Evolutionary conservation across 2,329 filamentous ascomycete species (phyloP).

Genomic region (Bipolaris zeicola): DNA sequence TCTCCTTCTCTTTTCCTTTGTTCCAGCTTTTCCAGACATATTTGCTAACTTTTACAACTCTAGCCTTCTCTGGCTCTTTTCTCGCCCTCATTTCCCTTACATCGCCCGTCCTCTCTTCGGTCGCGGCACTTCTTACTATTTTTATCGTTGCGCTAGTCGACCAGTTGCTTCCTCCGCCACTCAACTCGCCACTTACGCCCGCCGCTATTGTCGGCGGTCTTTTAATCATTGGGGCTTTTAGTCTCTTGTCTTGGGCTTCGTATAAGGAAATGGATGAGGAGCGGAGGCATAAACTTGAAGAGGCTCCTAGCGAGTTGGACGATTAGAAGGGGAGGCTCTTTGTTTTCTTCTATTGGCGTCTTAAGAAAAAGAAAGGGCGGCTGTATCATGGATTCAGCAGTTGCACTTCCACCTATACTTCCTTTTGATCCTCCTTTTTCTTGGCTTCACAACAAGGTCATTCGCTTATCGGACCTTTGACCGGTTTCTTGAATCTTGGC

Average conservation of each 20-base stretch:
- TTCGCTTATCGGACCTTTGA: too few relatives aligned
- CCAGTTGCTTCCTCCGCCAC: conserved; percentile 73
- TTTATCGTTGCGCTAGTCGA: conserved; percentile 95
- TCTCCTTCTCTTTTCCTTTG: conserved; percentile 24
- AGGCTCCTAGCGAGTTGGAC: conserved; percentile 53
- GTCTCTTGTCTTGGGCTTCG: conserved; percentile 87
- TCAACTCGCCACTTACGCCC: conserved; percentile 73
- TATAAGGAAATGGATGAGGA: conserved; percentile 93
- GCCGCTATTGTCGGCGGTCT: conserved; percentile 82
- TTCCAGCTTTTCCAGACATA: neutral
- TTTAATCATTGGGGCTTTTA: conserved; percentile 86
- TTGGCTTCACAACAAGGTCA: neutral
- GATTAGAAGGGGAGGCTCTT: conserved; percentile 33
- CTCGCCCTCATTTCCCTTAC: conserved; percentile 91
- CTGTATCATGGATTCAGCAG: neutral
- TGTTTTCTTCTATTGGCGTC: neutral
- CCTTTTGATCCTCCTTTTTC: neutral
- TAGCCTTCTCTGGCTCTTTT: conserved; percentile 86
- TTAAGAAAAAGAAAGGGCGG: neutral
- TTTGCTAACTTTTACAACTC: conserved; percentile 11
- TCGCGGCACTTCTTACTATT: conserved; percentile 92
- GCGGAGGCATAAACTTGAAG: conserved; percentile 62
- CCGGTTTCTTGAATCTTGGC: neutral
- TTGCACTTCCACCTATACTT: neutral
- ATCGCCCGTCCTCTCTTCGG: conserved; percentile 87